phyloP scores from a whole-genome alignment of 768 basidiomycete genomes.

The Lentinula boryana region DNA sequence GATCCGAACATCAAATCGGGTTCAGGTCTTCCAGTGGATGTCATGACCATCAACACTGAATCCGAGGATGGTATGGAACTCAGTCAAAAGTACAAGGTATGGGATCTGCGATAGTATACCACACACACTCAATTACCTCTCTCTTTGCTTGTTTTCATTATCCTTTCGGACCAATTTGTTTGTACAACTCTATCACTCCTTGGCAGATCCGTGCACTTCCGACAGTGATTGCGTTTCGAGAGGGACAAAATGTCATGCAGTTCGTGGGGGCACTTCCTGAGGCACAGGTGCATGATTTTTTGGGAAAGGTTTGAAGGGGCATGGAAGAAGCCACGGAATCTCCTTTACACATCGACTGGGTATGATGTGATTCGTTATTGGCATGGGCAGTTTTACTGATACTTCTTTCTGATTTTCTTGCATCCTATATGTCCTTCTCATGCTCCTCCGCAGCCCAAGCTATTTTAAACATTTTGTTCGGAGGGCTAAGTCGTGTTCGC shows the following conservation, averaged over 20 bases:
- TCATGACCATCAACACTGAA: conserved; percentile 65
- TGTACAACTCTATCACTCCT: neutral
- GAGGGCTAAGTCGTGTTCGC: no score
- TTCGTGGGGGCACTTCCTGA: conserved; percentile 60
- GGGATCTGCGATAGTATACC: conserved; percentile 8
- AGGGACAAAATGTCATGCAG: conserved; percentile 49
- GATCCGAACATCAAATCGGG: conserved; percentile 39
- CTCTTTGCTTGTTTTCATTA: neutral
- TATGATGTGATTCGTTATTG: no score
- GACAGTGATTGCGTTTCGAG: conserved; percentile 72
- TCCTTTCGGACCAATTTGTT: neutral
- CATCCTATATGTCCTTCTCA: neutral
- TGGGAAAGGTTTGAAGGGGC: conserved; percentile 27
- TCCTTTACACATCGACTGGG: neutral
- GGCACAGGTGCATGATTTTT: conserved; percentile 34
- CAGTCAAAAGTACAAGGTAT: conserved; percentile 46
- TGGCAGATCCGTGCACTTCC: conserved; percentile 67
- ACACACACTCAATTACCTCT: neutral
- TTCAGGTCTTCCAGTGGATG: conserved; percentile 54
- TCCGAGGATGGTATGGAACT: conserved; percentile 47
- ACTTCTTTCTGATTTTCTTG: neutral
- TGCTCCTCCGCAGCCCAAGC: neutral
- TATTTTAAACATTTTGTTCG: no score
- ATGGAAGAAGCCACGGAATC: neutral
- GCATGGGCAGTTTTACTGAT: neutral